Evolutionary conservation across 2,329 filamentous ascomycete genomes (phyloP), one percentile per base, ranked within the genome.

Genomic region (Neophaeococcomyces mojaviensis): DNA sequence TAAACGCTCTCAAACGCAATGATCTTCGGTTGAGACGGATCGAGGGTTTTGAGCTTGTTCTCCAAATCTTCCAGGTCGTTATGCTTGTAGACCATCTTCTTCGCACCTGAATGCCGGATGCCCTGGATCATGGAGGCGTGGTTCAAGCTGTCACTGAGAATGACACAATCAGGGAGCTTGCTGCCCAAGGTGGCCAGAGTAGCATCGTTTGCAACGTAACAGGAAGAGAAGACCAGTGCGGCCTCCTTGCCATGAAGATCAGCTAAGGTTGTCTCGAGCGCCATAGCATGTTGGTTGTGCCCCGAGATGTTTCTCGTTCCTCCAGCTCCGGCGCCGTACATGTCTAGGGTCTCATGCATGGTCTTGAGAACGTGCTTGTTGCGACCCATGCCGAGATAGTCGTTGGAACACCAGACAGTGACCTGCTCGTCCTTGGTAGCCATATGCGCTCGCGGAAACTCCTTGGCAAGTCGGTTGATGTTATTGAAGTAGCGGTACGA

Each of bases 401-500:
- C 92, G 62, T 98, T 98, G 63, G 90, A 94, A 74, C 92, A 98
- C 92, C 92, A 98, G 19, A 98, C 92, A 1, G 90, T 95, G 48
- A 98, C 92, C 44, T 81, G 81, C 55, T 96, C 88, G 49, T 90
- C 82, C 61, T 80, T 78, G 48, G 76, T 81, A 13, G 86, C 78
- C 76, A 94, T 94, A 67, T 98, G 92, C 37, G 92, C 92, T 54
- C 86, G 86, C 24, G 92, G 92, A 53, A 98, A 98, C 55, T 97
- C 88, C 70, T 92, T 87, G 55, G 92, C 92, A 50, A 98, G 77
- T 30, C 92, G 88, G 64, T 98, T 98, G 80, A 98, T 98, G 74
- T 98, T 98, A 77, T 98, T 98, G 76, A 98, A 98, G 74, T 97
- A 97, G 62, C 92, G 87, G 73, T 98, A 98, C 43, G 89, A 96